Conservation (phyloP, 75 land plant genomes). For the Pinus tabuliformis region DNA sequence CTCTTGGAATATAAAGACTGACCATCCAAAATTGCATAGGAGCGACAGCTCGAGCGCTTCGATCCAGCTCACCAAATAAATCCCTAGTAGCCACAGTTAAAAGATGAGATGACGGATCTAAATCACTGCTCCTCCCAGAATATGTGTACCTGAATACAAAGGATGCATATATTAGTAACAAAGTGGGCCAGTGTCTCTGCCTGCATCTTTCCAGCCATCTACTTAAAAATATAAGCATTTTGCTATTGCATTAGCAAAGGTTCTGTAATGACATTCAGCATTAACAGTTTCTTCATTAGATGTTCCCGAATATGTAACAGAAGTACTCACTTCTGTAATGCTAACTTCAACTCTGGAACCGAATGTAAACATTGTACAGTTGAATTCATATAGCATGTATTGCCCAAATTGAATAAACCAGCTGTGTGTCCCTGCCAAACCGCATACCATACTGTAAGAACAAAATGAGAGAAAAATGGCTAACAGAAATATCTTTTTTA, state of each 20-base stretch:
- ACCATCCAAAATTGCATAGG: constrained; percentile 94
- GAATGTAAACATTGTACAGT: constrained; percentile 93
- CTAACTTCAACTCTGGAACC: constrained; percentile 90
- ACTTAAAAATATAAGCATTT: neutral
- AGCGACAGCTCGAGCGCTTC: constrained; percentile 73
- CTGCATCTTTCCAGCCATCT: neutral
- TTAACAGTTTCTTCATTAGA: neutral
- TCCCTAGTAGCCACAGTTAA: constrained; percentile 88
- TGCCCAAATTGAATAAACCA: constrained; percentile 86
- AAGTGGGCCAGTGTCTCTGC: neutral
- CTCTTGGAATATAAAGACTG: neutral
- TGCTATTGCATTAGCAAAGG: neutral
- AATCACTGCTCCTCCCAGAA: constrained; percentile 53
- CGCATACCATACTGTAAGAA: constrained; percentile 3
- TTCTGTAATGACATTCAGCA: neutral
- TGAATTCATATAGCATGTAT: constrained; percentile 99
- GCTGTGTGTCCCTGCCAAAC: constrained; percentile 77
- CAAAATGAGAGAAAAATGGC: neutral
- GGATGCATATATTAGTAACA: neutral
- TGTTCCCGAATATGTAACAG: neutral
- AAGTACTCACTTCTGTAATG: constrained; percentile 49
- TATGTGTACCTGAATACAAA: constrained; percentile 44
- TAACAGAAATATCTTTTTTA: neutral
- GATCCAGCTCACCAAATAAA: constrained; percentile 83
- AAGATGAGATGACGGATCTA: constrained; percentile 78